Evolutionary conservation across 805 yeast genomes (phyloP).

Genomic region (Naumovozyma castellii): DNA sequence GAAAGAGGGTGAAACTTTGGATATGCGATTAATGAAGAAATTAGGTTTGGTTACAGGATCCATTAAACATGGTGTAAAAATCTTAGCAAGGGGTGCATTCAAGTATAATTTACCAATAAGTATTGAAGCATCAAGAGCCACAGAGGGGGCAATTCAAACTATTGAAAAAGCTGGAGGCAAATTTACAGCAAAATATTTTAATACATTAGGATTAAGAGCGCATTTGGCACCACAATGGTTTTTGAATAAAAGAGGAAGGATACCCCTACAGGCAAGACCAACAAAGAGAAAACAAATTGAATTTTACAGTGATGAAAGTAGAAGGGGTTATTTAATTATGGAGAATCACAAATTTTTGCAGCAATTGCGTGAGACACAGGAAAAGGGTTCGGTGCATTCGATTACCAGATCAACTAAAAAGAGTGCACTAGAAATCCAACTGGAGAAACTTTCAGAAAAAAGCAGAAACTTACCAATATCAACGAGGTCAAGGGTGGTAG

Average conservation of each 20-base stretch:
- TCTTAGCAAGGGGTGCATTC: slow-evolving; percentile 59
- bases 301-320: slow-evolving; percentile 60
- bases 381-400: slow-evolving; percentile 10
- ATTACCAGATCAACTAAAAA: slow-evolving; percentile 23
- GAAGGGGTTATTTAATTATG: slow-evolving; percentile 64
- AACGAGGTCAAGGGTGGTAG: neutral
- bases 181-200: slow-evolving; percentile 63
- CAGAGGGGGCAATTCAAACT: slow-evolving; percentile 59
- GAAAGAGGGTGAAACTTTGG: slow-evolving; percentile 50
- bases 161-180: slow-evolving; percentile 68
- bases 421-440: slow-evolving; percentile 25
- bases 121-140: slow-evolving; percentile 77
- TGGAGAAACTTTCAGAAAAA: slow-evolving; percentile 32
- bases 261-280: slow-evolving; percentile 83
- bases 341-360: slow-evolving; percentile 28
- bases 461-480: slow-evolving; percentile 15
- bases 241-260: slow-evolving; percentile 58
- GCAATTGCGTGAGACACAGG: slow-evolving; percentile 16
- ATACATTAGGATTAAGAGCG: slow-evolving; percentile 58
- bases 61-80: slow-evolving; percentile 69
- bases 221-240: slow-evolving; percentile 69
- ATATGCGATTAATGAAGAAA: slow-evolving; percentile 68
- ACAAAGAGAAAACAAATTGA: slow-evolving; percentile 70
- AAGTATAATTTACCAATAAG: slow-evolving; percentile 48
- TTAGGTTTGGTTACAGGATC: slow-evolving; percentile 65